These are phyloP conservation scores for Huntiella moniliformis DNA, from an alignment of 2,329 filamentous ascomycete genomes.

Conservation along the genomic window DNA sequence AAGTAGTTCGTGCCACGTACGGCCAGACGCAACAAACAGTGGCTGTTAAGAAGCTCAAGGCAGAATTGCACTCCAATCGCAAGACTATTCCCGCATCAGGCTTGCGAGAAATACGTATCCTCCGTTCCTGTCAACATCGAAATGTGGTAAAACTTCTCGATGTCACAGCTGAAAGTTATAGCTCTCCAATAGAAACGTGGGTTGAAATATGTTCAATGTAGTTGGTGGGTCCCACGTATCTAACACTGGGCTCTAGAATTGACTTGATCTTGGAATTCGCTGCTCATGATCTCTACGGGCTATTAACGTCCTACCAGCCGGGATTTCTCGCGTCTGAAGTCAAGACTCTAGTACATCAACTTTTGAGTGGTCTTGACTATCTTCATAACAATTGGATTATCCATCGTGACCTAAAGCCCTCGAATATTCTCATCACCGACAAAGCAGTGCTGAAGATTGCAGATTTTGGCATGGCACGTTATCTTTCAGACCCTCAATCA, in stretches of 20 bases:
- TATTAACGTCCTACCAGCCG: constrained; percentile 86
- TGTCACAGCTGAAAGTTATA: constrained; percentile 57
- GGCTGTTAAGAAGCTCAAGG: constrained; percentile 82
- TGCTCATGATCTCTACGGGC: constrained; percentile 86
- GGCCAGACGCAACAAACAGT: constrained; percentile 59
- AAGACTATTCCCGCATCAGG: constrained; percentile 64
- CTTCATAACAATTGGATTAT: constrained; percentile 83
- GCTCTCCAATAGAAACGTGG: constrained; percentile 34
- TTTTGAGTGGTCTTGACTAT: constrained; percentile 62
- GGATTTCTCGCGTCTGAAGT: constrained; percentile 84
- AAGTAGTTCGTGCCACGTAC: constrained; percentile 71
- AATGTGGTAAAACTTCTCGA: constrained; percentile 73
- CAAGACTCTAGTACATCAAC: constrained; percentile 74
- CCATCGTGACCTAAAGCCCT: constrained; percentile 84
- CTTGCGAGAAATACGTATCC: constrained; percentile 78
- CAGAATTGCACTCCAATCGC: constrained; percentile 27
- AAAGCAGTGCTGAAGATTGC: constrained; percentile 87
- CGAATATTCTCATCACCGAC: constrained; percentile 88
- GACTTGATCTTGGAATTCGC: constrained; percentile 94
- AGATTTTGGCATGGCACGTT: constrained; percentile 94
- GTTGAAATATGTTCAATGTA: constrained; percentile 12
- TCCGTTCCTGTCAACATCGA: constrained; percentile 59
- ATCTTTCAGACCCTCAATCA: constrained; percentile 58
- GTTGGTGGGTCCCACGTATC: not conserved
- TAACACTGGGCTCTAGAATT: constrained; percentile 33